These are phyloP conservation scores for Centrapalus pauciflorus DNA, from an alignment of 129 eudicot species.

Conservation along the genomic window DNA sequence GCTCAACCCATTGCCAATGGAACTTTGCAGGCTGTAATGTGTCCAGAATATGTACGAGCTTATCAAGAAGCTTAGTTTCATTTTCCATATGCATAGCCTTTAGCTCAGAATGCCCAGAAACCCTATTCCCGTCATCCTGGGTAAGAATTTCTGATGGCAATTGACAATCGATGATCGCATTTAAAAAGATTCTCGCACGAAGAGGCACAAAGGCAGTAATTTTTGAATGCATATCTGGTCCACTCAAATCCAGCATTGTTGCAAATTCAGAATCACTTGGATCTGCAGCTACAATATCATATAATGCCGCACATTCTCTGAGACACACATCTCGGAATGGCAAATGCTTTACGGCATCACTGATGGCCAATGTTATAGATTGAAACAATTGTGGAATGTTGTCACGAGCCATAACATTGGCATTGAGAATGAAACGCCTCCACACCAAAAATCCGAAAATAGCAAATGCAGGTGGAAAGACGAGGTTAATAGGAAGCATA, in stretches of 20 bases:
- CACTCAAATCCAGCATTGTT: constrained; percentile 53
- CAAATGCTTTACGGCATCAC: constrained; percentile 82
- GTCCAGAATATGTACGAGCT: constrained; percentile 74
- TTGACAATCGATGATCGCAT: constrained; percentile 74
- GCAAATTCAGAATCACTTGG: constrained; percentile 85
- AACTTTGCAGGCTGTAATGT: constrained; percentile 89
- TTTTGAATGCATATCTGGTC: constrained; percentile 53
- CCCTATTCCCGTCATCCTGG: constrained; percentile 53
- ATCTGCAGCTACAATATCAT: constrained; percentile 66
- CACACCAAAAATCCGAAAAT: constrained; percentile 78
- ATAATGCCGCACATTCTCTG: constrained; percentile 64
- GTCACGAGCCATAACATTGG: constrained; percentile 48
- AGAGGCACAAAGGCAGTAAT: constrained; percentile 73
- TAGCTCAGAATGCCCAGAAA: constrained; percentile 44
- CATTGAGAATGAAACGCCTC: constrained; percentile 62
- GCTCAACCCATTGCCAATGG: constrained; percentile 99
- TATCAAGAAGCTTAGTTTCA: constrained; percentile 55
- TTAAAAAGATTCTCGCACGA: constrained; percentile 74
- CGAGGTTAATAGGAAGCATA: constrained; percentile 63
- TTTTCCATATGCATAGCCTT: constrained; percentile 45
- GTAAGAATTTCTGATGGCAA: constrained; percentile 38
- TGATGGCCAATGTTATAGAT: constrained; percentile 44
- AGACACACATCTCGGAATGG: constrained; percentile 93
- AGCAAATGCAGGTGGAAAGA: constrained; percentile 84
- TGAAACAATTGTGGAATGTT: constrained; percentile 59